Conservation (phyloP, 1,284 basidiomycete species). For the Leccinum variabile region DNA sequence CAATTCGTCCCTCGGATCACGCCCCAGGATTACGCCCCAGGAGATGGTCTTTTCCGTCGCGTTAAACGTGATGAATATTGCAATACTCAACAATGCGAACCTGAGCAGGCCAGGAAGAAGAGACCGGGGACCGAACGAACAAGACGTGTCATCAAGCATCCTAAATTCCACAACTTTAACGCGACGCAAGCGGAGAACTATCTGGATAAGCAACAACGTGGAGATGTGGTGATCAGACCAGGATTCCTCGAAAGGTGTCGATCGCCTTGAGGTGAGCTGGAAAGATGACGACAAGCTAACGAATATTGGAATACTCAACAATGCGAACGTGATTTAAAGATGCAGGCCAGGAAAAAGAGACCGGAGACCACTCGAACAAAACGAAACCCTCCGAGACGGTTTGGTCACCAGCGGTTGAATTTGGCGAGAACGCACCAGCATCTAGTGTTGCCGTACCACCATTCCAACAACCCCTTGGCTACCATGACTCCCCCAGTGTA, state of each 20-base stretch:
- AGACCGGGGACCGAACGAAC: constrained; percentile 74
- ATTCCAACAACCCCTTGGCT: constrained; percentile 48
- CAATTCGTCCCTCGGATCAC: constrained; percentile 67
- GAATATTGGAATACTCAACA: no score
- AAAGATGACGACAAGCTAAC: constrained; percentile 77
- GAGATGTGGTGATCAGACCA: constrained; percentile 94
- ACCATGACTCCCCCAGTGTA: constrained; percentile 57
- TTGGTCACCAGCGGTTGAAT: constrained; percentile 52
- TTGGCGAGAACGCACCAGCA: constrained; percentile 29
- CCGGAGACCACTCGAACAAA: no score
- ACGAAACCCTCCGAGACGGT: constrained; percentile 23
- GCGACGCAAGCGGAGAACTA: constrained; percentile 87
- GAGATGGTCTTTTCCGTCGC: constrained; percentile 64
- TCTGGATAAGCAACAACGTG: constrained; percentile 87
- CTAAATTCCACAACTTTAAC: constrained; percentile 98
- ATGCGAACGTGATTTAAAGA: no score
- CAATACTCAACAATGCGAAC: constrained; percentile 64
- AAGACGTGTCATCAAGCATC: constrained; percentile 93
- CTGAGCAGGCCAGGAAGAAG: constrained; percentile 82
- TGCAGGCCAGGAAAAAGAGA: no score
- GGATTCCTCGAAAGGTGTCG: constrained; percentile 83
- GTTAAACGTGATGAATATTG: constrained; percentile 66
- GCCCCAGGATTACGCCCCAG: constrained; percentile 44
- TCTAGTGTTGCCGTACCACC: constrained; percentile 37
- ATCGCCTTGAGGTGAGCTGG: constrained; percentile 98